A percentile compares a stretch with the other conserved stretches of the same genome.
These are phyloP conservation scores for Talaromyces pinophilus DNA, from an alignment of 2,329 filamentous ascomycete genomes.

Conservation along the genomic window DNA sequence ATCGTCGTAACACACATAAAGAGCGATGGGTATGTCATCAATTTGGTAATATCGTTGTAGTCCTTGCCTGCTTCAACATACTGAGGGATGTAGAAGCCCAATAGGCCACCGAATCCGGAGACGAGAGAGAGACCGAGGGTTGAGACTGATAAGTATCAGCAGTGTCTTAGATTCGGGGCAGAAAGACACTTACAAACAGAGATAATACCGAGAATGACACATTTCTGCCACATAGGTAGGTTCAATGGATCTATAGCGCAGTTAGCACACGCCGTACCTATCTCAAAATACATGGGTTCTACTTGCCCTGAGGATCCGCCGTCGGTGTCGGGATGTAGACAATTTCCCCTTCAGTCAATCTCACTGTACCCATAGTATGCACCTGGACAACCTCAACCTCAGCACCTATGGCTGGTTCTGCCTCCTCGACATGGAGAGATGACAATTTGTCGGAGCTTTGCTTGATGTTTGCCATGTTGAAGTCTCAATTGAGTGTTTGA, in stretches of 20 bases:
- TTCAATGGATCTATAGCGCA: slow-evolving; percentile 33
- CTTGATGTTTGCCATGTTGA: slow-evolving; percentile 24
- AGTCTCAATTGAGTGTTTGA: neutral
- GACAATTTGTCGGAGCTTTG: slow-evolving; percentile 20
- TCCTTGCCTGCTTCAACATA: slow-evolving; percentile 41
- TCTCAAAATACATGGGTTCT: neutral
- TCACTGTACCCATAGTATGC: slow-evolving; percentile 31
- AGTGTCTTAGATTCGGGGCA: neutral
- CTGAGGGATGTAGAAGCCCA: slow-evolving; percentile 45
- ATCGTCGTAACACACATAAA: slow-evolving; percentile 29
- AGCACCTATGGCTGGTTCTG: slow-evolving; percentile 22
- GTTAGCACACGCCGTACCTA: neutral
- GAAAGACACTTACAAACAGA: slow-evolving; percentile 30
- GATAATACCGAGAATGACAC: slow-evolving; percentile 31
- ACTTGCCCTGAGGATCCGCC: slow-evolving; percentile 34
- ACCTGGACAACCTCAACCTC: slow-evolving; percentile 2
- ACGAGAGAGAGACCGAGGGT: slow-evolving; percentile 43
- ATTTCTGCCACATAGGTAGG: slow-evolving; percentile 33
- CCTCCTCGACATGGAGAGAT: slow-evolving; percentile 26
- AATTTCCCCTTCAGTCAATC: slow-evolving; percentile 35
- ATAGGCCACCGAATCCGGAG: slow-evolving; percentile 46
- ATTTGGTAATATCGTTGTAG: slow-evolving; percentile 43
- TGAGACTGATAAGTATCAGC: slow-evolving; percentile 39
- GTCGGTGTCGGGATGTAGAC: slow-evolving; percentile 41
- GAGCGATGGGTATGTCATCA: slow-evolving; percentile 40